Evolutionary conservation across 129 eudicot species (phyloP).

Genomic region (Centella asiatica): DNA sequence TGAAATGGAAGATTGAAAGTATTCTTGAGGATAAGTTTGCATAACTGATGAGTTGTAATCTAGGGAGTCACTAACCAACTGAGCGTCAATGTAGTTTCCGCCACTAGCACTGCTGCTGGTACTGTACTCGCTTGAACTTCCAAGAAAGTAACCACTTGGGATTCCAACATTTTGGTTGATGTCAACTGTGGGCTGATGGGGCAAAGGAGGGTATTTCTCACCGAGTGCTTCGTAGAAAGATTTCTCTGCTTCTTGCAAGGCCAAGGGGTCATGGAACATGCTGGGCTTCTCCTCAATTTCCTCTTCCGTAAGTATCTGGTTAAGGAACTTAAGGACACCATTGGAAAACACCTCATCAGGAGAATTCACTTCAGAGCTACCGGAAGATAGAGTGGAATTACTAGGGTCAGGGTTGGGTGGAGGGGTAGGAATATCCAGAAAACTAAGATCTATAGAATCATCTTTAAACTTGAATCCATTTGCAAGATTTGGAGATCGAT

Average conservation of each 20-base stretch:
- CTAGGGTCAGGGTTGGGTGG: conserved; percentile 16
- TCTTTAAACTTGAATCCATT: conserved; percentile 34
- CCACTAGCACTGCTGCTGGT: conserved; percentile 36
- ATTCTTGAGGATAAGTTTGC: conserved; percentile 20
- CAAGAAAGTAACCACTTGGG: conserved; percentile 22
- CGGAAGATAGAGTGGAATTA: conserved; percentile 17
- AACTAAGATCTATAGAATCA: conserved; percentile 39
- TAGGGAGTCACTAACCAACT: conserved; percentile 37
- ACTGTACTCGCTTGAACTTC: conserved; percentile 36
- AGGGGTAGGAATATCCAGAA: conserved; percentile 29
- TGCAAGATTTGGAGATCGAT: conserved; percentile 19
- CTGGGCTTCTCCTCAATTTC: conserved; percentile 58
- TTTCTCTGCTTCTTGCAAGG: conserved; percentile 37
- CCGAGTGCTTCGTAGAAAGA: conserved; percentile 14
- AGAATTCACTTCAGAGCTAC: conserved; percentile 36
- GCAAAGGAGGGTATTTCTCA: conserved; percentile 5
- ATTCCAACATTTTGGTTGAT: conserved; percentile 17
- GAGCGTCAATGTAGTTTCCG: conserved; percentile 27
- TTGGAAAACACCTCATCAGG: conserved; percentile 53
- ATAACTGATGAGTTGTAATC: conserved; percentile 26
- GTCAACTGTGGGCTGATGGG: neutral
- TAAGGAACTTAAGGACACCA: conserved; percentile 47
- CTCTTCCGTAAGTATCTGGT: conserved; percentile 71
- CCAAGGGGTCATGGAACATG: conserved; percentile 58
- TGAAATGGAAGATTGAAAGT: neutral